A percentile compares a stretch with the other conserved stretches of the same genome.
These are phyloP conservation scores for Anaeromyces robustus DNA, from an alignment of 192 early-diverging fungal genomes.

Conservation along the genomic window DNA sequence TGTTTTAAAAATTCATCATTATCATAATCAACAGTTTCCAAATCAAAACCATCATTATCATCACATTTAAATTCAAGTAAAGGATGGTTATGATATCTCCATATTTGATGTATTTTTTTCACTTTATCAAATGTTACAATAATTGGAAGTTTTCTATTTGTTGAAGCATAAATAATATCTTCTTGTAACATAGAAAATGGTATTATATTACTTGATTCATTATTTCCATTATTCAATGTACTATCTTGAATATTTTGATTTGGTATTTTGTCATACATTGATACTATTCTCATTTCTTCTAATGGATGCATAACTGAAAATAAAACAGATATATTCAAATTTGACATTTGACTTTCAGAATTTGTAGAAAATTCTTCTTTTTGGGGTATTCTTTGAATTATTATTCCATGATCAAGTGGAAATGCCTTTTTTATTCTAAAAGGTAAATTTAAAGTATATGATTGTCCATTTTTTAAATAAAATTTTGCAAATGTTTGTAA, in stretches of 20 bases:
- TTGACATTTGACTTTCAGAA: not conserved
- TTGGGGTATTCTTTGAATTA: slow-evolving; percentile 15
- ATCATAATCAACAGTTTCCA: not conserved
- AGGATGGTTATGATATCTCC: not conserved
- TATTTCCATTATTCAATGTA: not conserved
- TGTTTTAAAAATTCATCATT: not conserved
- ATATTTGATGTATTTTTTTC: slow-evolving; percentile 9
- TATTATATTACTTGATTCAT: not conserved
- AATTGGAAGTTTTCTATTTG: slow-evolving; percentile 9
- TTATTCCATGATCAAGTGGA: slow-evolving; percentile 24
- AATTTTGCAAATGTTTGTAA: not conserved
- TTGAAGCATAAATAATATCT: slow-evolving; percentile 4
- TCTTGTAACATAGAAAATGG: slow-evolving; percentile 3
- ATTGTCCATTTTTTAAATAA: not conserved
- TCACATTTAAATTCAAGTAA: not conserved
- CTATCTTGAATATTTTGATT: not conserved
- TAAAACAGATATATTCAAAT: slow-evolving; percentile 8
- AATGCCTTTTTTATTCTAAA: slow-evolving; percentile 18
- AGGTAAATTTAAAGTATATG: slow-evolving; percentile 11
- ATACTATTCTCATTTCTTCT: slow-evolving; percentile 19
- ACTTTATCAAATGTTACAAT: slow-evolving; percentile 17
- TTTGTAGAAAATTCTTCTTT: not conserved
- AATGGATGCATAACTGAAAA: slow-evolving; percentile 29
- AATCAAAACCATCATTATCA: not conserved
- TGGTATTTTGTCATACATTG: slow-evolving; percentile 2